These are phyloP conservation scores for Colletotrichum agaves DNA, from an alignment of 2,329 filamentous ascomycete genomes.

Conservation along the genomic window DNA sequence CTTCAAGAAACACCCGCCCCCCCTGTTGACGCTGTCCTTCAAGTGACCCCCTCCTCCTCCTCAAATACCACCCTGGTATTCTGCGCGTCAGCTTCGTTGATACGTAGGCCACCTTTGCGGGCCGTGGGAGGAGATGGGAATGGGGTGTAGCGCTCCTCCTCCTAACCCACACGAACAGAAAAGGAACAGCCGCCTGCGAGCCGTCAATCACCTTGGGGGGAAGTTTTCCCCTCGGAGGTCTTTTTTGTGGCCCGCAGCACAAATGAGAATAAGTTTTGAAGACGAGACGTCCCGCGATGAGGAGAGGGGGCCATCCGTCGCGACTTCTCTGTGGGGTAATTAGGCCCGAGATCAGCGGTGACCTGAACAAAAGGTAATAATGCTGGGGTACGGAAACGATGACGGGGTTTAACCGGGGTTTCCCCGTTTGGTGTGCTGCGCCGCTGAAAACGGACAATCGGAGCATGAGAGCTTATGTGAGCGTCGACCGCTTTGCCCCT, in stretches of 20 bases:
- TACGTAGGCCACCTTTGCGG: slow-evolving; percentile 1
- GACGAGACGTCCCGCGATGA: neutral
- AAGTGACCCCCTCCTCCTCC: neutral
- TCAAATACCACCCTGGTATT: neutral
- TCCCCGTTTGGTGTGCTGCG: neutral
- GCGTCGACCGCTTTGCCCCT: neutral
- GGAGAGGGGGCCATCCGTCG: neutral
- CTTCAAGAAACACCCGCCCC: neutral
- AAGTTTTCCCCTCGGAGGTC: slow-evolving; percentile 4
- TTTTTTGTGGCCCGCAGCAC: neutral
- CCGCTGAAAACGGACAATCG: neutral
- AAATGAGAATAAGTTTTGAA: neutral
- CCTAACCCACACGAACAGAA: neutral
- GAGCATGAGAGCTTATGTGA: neutral
- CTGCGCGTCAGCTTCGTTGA: slow-evolving; percentile 25
- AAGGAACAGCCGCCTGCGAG: neutral
- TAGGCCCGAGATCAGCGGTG: neutral
- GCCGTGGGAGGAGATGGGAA: neutral
- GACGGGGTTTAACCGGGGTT: neutral
- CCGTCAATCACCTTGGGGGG: neutral
- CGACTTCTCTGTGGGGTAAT: neutral
- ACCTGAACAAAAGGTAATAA: neutral
- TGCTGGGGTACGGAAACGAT: neutral
- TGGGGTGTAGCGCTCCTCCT: neutral
- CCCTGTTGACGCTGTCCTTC: neutral